Evolutionary conservation across 2,329 filamentous ascomycete species (phyloP), one percentile per base, ranked within the genome.

Genomic region (Diatrype stigma): DNA sequence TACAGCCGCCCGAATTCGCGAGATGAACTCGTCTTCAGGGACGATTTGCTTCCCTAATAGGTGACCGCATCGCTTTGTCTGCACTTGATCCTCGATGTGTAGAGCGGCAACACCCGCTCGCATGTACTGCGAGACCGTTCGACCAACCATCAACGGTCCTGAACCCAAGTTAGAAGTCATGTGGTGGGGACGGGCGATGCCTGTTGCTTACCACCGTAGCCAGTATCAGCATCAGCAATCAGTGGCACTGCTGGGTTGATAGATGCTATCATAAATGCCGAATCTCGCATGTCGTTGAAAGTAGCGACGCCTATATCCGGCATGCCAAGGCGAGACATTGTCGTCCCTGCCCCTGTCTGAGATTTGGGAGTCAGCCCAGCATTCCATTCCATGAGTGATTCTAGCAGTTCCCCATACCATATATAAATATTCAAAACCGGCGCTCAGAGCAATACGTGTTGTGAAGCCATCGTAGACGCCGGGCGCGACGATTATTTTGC

Each of bases 381-480:
- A 30, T 30, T 30, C 5, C 21, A 47, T 42, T 3, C 6, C 11
- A 11, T 42, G 19, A 3, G 3, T 21, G 40, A 19, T 42, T 3
- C 17, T 10, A 23, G 5, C 16, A 45, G n/a, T n/a, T n/a, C 10
- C 11, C 51, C 71, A 28, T 67, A 84, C 82, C 84, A 88, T 87
- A 69, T 87, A 88, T 30, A 87, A 64, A 49, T 73, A 77, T 42
- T 85, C 77, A 53, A 85, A 85, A 2, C 82, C 83, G 21, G 80
- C 72, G 26, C 75, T 69, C 16, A 85, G 72, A 2, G 83, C 83
- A 52, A 87, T 78, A 2, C 84, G 73, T 1, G 84, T 82, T 2
- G 81, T 82, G 48, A 86, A 76, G 11, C 85, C 85, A 72, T 88
- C 85, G 60, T 86, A 86, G 2, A 88, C 84, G 21, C 85, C 84